Evolutionary conservation across 495 filamentous ascomycete species (phyloP).

Genomic region (Aspergillus funiculosus): DNA sequence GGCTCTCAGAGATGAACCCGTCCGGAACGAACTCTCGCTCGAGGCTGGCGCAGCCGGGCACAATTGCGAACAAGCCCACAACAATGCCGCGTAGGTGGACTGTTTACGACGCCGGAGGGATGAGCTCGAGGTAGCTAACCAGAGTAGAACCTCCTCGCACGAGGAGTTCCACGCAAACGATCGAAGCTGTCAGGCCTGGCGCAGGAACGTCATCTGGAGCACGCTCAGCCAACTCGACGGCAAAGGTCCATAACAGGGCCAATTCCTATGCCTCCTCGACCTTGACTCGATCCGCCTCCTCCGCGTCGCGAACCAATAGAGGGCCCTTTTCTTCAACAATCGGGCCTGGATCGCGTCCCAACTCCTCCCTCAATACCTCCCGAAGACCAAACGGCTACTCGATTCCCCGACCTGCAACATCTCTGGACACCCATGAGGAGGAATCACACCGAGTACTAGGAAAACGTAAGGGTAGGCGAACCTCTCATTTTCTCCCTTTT

Average conservation of each 20-base stretch:
- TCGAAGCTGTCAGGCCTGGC: conserved; percentile 33
- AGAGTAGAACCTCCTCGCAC: conserved; percentile 55
- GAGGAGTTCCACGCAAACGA: conserved; percentile 47
- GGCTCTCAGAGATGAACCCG: conserved; percentile 53
- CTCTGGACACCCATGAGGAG: conserved; percentile 53
- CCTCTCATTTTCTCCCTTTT: conserved; percentile 26
- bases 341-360: conserved; percentile 47
- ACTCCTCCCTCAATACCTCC: conserved; percentile 40
- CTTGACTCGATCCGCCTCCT: conserved; percentile 39
- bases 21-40: conserved; percentile 66
- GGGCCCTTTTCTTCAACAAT: conserved; percentile 52
- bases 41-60: conserved; percentile 44
- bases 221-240: conserved; percentile 28
- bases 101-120: not conserved
- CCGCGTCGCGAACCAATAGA: conserved; percentile 45
- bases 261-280: conserved; percentile 43
- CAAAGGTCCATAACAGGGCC: conserved; percentile 35
- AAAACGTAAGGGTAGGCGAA: conserved; percentile 66
- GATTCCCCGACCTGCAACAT: conserved; percentile 52
- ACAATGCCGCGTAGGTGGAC: conserved; percentile 30
- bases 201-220: conserved; percentile 27
- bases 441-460: conserved; percentile 40
- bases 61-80: conserved; percentile 33
- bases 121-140: conserved; percentile 24
- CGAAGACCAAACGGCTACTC: conserved; percentile 40